Evolutionary conservation across 2,329 filamentous ascomycete genomes (phyloP), one percentile per base, ranked within the genome.

Genomic region (Aspergillus proliferans): DNA sequence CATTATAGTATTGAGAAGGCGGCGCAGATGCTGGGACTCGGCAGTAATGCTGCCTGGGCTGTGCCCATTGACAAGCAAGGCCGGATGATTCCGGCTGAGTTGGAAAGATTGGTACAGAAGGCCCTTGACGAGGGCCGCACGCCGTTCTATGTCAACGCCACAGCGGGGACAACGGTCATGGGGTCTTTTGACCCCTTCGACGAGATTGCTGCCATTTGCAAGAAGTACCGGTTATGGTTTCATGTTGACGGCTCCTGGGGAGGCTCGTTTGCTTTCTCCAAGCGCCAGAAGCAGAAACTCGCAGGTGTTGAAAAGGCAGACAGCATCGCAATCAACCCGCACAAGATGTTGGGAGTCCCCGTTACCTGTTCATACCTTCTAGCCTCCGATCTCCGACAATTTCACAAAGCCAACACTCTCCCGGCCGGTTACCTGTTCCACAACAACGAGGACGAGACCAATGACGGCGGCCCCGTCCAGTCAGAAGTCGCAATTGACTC

Each of bases 1-100:
- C 93, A 97, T 75, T 98, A 97, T 74, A 91, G 85, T 4, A 82
- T 97, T 22, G 89, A 95, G 62, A 97, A 97, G 72, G 91, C 90
- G 2, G 91, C 91, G n/a, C 86, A 92, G 64, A 86, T 92, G 63
- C 86, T 86, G 59, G 93, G 93, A 0, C 80, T 98, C 34, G 93
- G 93, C 8, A 84, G 82, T 24, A 74, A 76, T 18, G 82, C 82
- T 53, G 90, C 95, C 22, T 82, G 86, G 68, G 64, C 77, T 22
- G 86, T 97, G 0, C 80, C 87, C 3, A 82, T 95, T 19, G 88
- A 96, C 65, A 66, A 69, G 0, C 60, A 73, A 9, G 92, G 92
- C 1, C 76, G 81, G 45, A 94, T 97, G 84, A 75, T 81, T 22
- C 76, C 86, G 0, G 63, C 72, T 0, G 81, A 81, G 14, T 76